Evolutionary conservation across 2,329 filamentous ascomycete species (phyloP).

Genomic region (Neodidymelliopsis sp.): DNA sequence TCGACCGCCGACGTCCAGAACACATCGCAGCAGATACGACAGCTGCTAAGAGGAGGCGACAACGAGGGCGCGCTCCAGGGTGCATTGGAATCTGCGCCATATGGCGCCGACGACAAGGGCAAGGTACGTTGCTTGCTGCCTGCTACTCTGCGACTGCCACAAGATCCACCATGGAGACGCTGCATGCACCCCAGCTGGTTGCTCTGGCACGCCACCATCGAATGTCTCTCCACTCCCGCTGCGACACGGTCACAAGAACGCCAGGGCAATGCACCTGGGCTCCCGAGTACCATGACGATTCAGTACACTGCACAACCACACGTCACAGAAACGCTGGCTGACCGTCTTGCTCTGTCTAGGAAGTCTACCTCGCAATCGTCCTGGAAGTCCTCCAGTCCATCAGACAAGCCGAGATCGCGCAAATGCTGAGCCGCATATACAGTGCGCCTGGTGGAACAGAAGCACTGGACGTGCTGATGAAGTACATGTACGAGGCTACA

Average conservation of each 20-base stretch:
- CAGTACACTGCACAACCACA: slow-evolving; percentile 29
- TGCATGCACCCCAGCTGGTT: slow-evolving; percentile 16
- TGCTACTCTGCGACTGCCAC: slow-evolving; percentile 21
- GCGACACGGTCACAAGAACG: slow-evolving; percentile 24
- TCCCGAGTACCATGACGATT: slow-evolving; percentile 32
- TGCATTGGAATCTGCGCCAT: slow-evolving; percentile 86
- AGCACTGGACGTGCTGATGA: slow-evolving; percentile 91
- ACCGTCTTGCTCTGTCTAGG: slow-evolving; percentile 60
- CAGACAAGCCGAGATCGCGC: slow-evolving; percentile 93
- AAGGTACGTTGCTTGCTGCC: slow-evolving; percentile 55
- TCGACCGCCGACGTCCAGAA: slow-evolving; percentile 80
- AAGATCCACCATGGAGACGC: neutral
- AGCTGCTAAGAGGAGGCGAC: slow-evolving; percentile 86
- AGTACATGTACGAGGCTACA: slow-evolving; percentile 81
- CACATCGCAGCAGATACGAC: slow-evolving; percentile 81
- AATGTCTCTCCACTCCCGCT: slow-evolving; percentile 34
- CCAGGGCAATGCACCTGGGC: slow-evolving; percentile 33
- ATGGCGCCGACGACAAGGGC: slow-evolving; percentile 61
- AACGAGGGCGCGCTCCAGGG: slow-evolving; percentile 84
- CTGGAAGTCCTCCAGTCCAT: slow-evolving; percentile 95
- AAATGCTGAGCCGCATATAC: slow-evolving; percentile 83
- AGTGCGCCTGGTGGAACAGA: slow-evolving; percentile 80
- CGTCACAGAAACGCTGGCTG: slow-evolving; percentile 32
- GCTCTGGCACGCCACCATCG: slow-evolving; percentile 23
- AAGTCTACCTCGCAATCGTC: slow-evolving; percentile 85